Evolutionary conservation across 2,329 filamentous ascomycete species (phyloP), one percentile per base, ranked within the genome.

Genomic region (Ophiostoma sp.): DNA sequence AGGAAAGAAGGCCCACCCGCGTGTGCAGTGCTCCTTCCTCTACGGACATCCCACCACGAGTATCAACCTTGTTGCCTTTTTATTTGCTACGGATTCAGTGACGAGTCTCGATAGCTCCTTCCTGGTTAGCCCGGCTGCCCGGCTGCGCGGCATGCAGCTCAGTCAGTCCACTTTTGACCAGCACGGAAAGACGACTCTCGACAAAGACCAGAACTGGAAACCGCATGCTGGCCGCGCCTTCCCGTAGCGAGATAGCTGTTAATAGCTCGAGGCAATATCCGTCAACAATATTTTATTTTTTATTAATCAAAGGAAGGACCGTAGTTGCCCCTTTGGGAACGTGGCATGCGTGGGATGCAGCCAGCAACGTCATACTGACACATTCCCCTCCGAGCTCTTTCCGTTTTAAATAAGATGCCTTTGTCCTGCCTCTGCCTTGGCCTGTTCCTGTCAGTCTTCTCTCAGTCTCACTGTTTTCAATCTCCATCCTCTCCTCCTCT

Each of bases 291-390:
- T 6, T 27, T 52, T 18, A 52, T n/a, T 6, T 41, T 8, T 16
- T n/a, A 41, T 41, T 1, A 42, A 18, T 9, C 18, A 18, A 11
- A 18, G 36, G 47, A 58, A 41, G 38, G 41, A 65, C 62, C 41
- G 52, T 42, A 63, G 60, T 63, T 42, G 40, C 60, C 60, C 60
- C 60, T 42, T 63, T 63, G 60, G 60, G 60, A 58, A 38, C 8
- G 49, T 65, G 49, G 49, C 44, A n/a, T 49, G 12, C 18, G 47
- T 52, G 47, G 47, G 49, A 44, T 63, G 66, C 44, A 65, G 27
- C 64, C 11, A 66, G 58, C 45, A 66, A 69, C 67, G 67, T 69
- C 67, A 69, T 66, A 63, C 60, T 40, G 44, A 40, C 27, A 41
- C 40, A 18, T 44, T 45, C 64, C 16, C 36, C 63, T 38, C 52